phyloP scores from a whole-genome alignment of 2,329 filamentous ascomycete species.

The Pseudogymnoascus sp. region DNA sequence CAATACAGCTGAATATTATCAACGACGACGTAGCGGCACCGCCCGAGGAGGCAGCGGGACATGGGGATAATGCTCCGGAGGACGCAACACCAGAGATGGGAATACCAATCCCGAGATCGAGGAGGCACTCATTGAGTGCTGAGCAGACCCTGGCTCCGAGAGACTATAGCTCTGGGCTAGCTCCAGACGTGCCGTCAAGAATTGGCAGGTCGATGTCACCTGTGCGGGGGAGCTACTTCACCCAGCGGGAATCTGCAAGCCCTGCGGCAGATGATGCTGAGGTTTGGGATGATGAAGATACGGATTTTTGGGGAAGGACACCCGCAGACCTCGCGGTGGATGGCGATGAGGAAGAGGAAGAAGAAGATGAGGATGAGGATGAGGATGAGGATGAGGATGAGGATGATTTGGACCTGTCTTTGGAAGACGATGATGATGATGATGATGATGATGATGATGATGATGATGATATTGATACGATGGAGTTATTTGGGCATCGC shows the following conservation, averaged over 20 bases:
- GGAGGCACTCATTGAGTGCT: neutral
- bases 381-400: conserved; percentile 25
- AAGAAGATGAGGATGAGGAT: conserved; percentile 20
- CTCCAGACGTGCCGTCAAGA: conserved; percentile 22
- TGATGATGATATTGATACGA: conserved; percentile 37
- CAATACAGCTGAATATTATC: conserved; percentile 53
- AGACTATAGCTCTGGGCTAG: conserved; percentile 21
- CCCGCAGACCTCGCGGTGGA: conserved; percentile 27
- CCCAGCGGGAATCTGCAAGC: conserved; percentile 28
- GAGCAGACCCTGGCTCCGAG: conserved; percentile 11
- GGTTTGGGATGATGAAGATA: conserved; percentile 36
- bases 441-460: conserved; percentile 38
- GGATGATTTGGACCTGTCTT: conserved; percentile 33
- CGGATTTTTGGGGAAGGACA: conserved; percentile 40
- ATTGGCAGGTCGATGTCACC: conserved; percentile 28
- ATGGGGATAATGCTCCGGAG: conserved; percentile 16
- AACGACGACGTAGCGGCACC: conserved; percentile 30
- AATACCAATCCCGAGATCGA: conserved; percentile 8
- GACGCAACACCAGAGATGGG: conserved; percentile 15
- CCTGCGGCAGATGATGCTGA: conserved; percentile 39
- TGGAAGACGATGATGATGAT: conserved; percentile 32
- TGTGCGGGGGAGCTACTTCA: neutral
- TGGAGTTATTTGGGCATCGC: conserved; percentile 44
- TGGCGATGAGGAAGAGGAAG: conserved; percentile 20
- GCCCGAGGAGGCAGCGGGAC: conserved; percentile 19